Base-by-base conservation (phyloP, 768 basidiomycete species). In the Cystofilobasidium bisporidii region DNA sequence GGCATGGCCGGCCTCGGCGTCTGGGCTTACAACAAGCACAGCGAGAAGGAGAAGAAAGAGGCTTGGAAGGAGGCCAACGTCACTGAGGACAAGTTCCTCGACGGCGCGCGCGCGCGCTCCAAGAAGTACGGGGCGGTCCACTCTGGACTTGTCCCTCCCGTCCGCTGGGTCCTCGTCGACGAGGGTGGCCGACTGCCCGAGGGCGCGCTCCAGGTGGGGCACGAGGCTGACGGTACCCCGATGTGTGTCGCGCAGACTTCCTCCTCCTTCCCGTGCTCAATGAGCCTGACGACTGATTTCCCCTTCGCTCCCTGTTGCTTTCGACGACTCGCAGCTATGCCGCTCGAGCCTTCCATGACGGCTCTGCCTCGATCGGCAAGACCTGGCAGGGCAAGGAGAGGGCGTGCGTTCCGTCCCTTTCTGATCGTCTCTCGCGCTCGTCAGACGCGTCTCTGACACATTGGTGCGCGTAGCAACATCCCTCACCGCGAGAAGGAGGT, bases 291-390 rank as follows among this genome's bases (percentile, higher is more conserved):
- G 10, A n/a, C 22, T 6, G 20, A 9, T 41, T 41, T 9, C 9
- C 40, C 17, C 40, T 9, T 41, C 10, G 22, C 48, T 8, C 48
- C 12, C 24, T n/a, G 9, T 50, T 50, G 48, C 48, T 50, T 9
- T 50, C n/a, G n/a, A n/a, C n/a, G n/a, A n/a, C n/a, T n/a, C n/a
- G 50, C n/a, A 56, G 53, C 28, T 56, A 56, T 56, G 53, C 53
- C 30, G 53, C 53, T 8, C 53, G 53, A 1, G 53, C 30, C 28
- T 56, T 56, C 53, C 53, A 56, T 30, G 53, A 56, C 53, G 53
- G 53, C 18, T 30, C 28, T 30, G 53, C 30, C 14, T 56, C 53
- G 28, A 56, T 56, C 30, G 53, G 53, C 53, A 56, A 56, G 53
- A 32, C 53, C 6, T 56, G 53, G 53, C 9, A 5, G 1, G 28